Conservation (phyloP, 2,329 filamentous ascomycete species). For the Colletotrichum cuscutae region DNA sequence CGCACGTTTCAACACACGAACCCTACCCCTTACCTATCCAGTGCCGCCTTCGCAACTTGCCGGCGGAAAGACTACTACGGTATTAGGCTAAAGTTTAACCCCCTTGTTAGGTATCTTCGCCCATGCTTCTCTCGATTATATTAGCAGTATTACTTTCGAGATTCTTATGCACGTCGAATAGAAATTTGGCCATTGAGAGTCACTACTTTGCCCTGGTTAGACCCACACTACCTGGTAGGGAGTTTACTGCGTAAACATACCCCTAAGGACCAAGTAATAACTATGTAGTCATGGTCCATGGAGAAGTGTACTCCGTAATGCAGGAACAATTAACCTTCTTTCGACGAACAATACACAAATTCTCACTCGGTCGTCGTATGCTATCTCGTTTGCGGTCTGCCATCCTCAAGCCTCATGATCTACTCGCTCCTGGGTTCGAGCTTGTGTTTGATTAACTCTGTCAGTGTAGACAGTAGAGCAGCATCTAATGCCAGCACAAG, state of each 20-base stretch:
- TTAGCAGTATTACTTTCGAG: too few relatives aligned
- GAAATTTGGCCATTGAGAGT: too few relatives aligned
- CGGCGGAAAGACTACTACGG: background rate
- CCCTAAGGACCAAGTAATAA: too few relatives aligned
- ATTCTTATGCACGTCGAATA: too few relatives aligned
- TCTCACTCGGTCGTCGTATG: background rate
- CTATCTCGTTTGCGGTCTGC: background rate
- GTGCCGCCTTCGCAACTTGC: background rate
- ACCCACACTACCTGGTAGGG: too few relatives aligned
- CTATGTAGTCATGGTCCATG: background rate
- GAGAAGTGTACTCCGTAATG: background rate
- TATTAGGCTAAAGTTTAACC: too few relatives aligned
- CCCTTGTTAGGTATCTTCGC: too few relatives aligned
- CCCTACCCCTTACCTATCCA: background rate
- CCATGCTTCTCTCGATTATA: too few relatives aligned
- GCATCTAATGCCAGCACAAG: background rate
- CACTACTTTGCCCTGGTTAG: too few relatives aligned
- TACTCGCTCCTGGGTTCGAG: background rate
- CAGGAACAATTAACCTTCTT: slow-evolving; percentile 7
- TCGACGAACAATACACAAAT: background rate
- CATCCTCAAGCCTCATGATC: background rate
- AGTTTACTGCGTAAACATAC: too few relatives aligned
- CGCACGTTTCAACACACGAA: slow-evolving; percentile 23
- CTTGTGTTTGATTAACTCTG: background rate
- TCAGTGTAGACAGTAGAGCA: background rate